phyloP scores from a whole-genome alignment of 176 grass and related monocot genomes.

The Triticum dicoccoides region DNA sequence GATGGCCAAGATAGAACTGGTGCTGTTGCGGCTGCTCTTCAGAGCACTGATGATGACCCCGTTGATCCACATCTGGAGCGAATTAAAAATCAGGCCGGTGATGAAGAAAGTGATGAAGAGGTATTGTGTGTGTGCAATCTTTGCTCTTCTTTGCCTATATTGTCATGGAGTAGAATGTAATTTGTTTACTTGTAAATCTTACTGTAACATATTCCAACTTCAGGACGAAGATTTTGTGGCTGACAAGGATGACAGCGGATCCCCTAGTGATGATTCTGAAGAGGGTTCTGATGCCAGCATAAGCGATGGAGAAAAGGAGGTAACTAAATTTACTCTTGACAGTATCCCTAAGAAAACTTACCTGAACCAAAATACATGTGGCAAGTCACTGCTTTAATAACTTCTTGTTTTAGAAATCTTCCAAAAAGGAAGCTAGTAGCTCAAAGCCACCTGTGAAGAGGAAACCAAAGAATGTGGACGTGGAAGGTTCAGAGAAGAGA shows the following conservation, averaged over 20 bases:
- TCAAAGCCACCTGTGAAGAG: slow-evolving; percentile 54
- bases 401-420: slow-evolving; percentile 50
- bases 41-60: slow-evolving; percentile 51
- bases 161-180: not conserved
- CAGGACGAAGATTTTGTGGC: slow-evolving; percentile 89
- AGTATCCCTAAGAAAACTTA: not conserved
- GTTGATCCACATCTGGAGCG: slow-evolving; percentile 69
- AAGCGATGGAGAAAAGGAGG: slow-evolving; percentile 65
- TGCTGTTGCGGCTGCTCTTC: slow-evolving; percentile 59
- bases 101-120: slow-evolving; percentile 89
- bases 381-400: not conserved
- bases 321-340: slow-evolving; percentile 25
- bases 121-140: slow-evolving; percentile 27
- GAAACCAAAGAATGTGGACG: slow-evolving; percentile 49
- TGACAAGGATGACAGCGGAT: slow-evolving; percentile 74
- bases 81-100: slow-evolving; percentile 59
- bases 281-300: slow-evolving; percentile 75
- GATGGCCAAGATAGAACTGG: slow-evolving; percentile 36
- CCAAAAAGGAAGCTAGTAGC: slow-evolving; percentile 59
- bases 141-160: not conserved
- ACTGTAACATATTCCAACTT: slow-evolving; percentile 9
- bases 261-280: slow-evolving; percentile 79
- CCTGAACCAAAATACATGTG: not conserved
- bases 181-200: slow-evolving; percentile 1
- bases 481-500: slow-evolving; percentile 63